phyloP scores from a whole-genome alignment of 495 filamentous ascomycete species.

The Neurospora sp. region DNA sequence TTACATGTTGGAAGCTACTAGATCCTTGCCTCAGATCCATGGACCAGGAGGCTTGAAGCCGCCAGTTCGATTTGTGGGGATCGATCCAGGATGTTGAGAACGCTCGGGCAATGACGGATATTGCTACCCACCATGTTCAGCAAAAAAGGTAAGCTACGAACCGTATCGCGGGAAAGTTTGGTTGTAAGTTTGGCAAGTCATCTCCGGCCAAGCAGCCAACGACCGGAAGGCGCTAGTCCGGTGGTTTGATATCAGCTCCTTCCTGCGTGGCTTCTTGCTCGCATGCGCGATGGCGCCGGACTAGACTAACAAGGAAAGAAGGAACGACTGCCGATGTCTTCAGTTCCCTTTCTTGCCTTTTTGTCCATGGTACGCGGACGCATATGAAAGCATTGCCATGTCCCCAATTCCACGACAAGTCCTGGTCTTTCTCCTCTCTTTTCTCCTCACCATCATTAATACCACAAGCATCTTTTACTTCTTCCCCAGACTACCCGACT shows the following conservation, averaged over 20 bases:
- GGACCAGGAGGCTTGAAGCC: background rate
- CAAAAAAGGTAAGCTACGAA: background rate
- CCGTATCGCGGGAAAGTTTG: background rate
- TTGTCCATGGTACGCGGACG: background rate
- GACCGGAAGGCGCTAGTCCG: background rate
- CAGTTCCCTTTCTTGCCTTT: background rate
- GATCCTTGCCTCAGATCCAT: background rate
- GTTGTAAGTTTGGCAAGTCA: background rate
- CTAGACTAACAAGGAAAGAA: background rate
- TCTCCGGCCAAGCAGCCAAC: background rate
- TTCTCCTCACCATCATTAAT: background rate
- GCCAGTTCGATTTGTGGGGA: background rate
- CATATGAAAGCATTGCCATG: background rate
- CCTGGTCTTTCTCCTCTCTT: background rate
- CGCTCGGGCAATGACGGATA: background rate
- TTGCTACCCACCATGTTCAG: background rate
- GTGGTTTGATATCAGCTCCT: background rate
- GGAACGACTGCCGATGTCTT: background rate
- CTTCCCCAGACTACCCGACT: background rate
- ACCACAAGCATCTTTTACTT: background rate
- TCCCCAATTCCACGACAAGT: background rate
- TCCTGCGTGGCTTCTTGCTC: background rate
- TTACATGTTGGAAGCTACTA: background rate
- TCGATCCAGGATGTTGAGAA: background rate
- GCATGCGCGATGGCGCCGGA: background rate